Conservation (phyloP, 306 rosid genomes). For the Prunus dulcis region DNA sequence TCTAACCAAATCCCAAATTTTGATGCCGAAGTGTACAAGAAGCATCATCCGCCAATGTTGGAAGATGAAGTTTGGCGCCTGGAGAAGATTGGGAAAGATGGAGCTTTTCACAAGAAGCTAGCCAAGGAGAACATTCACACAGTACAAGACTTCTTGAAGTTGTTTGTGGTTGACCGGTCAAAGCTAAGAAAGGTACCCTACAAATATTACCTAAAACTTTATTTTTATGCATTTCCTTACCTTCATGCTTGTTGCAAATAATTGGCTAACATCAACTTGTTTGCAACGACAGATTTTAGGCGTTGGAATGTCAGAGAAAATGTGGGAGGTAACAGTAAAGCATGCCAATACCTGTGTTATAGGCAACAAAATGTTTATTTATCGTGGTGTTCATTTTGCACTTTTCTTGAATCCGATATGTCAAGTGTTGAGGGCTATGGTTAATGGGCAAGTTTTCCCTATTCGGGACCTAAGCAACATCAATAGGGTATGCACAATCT, state of each 20-base stretch:
- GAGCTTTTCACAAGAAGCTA: conserved; percentile 71
- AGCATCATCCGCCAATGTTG: conserved; percentile 83
- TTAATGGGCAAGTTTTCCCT: conserved; percentile 37
- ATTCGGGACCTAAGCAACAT: conserved; percentile 18
- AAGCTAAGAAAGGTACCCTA: conserved; percentile 51
- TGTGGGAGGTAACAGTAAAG: conserved; percentile 67
- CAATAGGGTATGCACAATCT: conserved; percentile 34
- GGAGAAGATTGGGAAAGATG: conserved; percentile 90
- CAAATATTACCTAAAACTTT: not conserved
- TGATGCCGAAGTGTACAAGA: conserved; percentile 71
- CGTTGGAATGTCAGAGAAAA: conserved; percentile 71
- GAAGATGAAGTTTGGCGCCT: conserved; percentile 89
- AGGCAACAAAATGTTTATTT: conserved; percentile 54
- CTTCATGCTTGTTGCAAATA: not conserved
- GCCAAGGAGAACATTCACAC: conserved; percentile 34
- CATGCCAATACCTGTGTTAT: conserved; percentile 69
- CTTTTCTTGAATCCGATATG: conserved; percentile 54
- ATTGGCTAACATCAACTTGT: not conserved
- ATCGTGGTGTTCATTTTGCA: conserved; percentile 18
- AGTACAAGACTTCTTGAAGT: conserved; percentile 80
- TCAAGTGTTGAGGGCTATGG: conserved; percentile 50
- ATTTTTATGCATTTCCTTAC: not conserved
- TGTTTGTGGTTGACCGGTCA: conserved; percentile 36
- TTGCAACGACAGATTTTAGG: conserved; percentile 45
- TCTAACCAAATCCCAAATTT: not conserved